phyloP scores from a whole-genome alignment of 345 rosid genomes.

The Cardamine resedifolia region DNA sequence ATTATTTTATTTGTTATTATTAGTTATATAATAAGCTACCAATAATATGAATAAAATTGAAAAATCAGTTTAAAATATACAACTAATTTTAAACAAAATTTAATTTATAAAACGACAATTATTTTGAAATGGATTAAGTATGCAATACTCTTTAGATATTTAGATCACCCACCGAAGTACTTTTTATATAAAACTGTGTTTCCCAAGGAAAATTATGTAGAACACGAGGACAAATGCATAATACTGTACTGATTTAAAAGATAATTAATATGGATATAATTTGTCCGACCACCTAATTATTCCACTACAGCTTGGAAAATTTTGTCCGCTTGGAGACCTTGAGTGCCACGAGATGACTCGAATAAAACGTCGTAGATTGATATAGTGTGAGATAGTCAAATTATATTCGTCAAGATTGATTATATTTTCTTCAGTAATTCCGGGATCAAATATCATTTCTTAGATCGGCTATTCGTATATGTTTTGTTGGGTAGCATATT shows the following conservation, averaged over 20 bases:
- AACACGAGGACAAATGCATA: conserved; percentile 2
- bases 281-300: conserved; percentile 6
- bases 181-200: background rate
- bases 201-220: background rate
- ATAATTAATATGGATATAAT: background rate
- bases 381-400: background rate
- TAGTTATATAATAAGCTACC: too few species aligned
- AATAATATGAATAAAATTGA: too few species aligned
- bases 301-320: conserved; percentile 11
- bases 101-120: too few species aligned
- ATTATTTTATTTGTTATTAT: too few species aligned
- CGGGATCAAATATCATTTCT: background rate
- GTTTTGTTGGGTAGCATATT: background rate
- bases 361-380: background rate
- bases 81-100: too few species aligned
- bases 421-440: background rate
- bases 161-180: background rate
- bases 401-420: background rate
- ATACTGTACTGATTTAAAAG: background rate
- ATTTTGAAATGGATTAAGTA: too few species aligned
- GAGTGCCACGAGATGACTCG: background rate
- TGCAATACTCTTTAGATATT: background rate
- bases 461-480: background rate
- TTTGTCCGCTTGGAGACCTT: conserved; percentile 10
- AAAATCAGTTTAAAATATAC: too few species aligned